These are phyloP conservation scores for Candida hungchunana DNA, from an alignment of 805 yeast species.

Conservation along the genomic window DNA sequence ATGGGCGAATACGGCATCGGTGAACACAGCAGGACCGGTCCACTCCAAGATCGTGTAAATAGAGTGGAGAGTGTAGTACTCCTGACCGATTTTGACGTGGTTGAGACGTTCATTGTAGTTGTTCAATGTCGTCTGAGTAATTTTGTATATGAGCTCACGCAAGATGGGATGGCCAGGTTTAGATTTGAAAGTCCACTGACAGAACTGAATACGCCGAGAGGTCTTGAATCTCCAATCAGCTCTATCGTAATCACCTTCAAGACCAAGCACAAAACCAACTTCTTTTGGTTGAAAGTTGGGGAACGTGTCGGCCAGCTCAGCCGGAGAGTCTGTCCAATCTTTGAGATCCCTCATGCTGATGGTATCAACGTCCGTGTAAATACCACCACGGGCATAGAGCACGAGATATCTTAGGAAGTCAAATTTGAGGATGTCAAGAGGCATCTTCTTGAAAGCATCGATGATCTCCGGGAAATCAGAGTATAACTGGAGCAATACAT, in stretches of 20 bases:
- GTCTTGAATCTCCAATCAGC: conserved; percentile 51
- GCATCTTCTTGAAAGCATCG: conserved; percentile 45
- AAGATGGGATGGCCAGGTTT: conserved; percentile 62
- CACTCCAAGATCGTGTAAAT: conserved; percentile 54
- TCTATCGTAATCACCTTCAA: conserved; percentile 50
- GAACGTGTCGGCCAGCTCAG: conserved; percentile 41
- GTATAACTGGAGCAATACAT: conserved; percentile 34
- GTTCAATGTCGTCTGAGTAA: conserved; percentile 47
- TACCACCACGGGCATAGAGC: conserved; percentile 52
- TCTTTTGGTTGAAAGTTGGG: conserved; percentile 31
- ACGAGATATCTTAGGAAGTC: conserved; percentile 55
- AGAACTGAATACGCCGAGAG: conserved; percentile 54
- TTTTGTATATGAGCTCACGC: conserved; percentile 50
- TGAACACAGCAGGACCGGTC: conserved; percentile 54
- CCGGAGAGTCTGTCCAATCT: conserved; percentile 55
- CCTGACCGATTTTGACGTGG: conserved; percentile 28
- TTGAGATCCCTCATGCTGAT: conserved; percentile 39
- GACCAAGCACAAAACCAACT: conserved; percentile 50
- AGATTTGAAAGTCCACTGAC: conserved; percentile 58
- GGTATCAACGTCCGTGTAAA: conserved; percentile 60
- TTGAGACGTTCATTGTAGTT: conserved; percentile 30
- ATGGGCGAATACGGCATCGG: conserved; percentile 43
- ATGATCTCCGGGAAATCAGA: conserved; percentile 45
- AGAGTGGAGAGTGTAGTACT: conserved; percentile 44
- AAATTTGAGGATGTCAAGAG: conserved; percentile 48